Evolutionary conservation across 2,329 filamentous ascomycete genomes (phyloP), one percentile per base, ranked within the genome.

Genomic region (Venturia carpophila): DNA sequence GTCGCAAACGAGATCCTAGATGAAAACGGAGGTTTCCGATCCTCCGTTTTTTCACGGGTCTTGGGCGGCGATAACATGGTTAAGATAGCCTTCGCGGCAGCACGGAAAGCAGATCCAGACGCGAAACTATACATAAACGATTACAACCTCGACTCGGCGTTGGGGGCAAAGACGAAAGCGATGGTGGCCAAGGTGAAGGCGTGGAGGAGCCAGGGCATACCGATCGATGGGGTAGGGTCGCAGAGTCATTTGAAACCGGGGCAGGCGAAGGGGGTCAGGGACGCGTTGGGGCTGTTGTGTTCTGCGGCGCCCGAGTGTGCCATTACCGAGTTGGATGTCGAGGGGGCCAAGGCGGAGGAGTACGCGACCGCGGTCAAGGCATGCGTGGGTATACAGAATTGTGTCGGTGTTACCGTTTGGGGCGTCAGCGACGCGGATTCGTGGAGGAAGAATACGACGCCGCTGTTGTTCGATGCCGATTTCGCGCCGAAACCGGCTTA

Each of bases 41-140:
- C 76, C 39, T 83, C 80, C 11, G 85, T 89, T 69, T 91, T 89
- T 78, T 87, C 79, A 70, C 80, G 83, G 34, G 83, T 90, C 2
- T 43, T 64, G 21, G 81, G 91, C 5, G 87, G 88, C 56, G 87
- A 90, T 76, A 82, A 83, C 73, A 90, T 87, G 71, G 84, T 91
- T 64, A 78, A 79, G 27, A 87, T 89, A 70, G 88, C 88, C 43
- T 91, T 91, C 77, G 79, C 83, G 63, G 84, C 88, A 13, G 88
- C 89, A 24, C 82, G 83, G 63, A 79, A 79, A 10, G 87, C 86
- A 17, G 88, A 91, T 73, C 86, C 88, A 2, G 70, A 75, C 65
- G 87, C 85, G 2, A 87, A 87, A 75, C 79, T 91, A 47, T 92
- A 89, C 78, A 89, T 91, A 77, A 92, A 91, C 75, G 88, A 91